phyloP scores from a whole-genome alignment of 371 early-diverging fungal species.

The Globomyces sp. region DNA sequence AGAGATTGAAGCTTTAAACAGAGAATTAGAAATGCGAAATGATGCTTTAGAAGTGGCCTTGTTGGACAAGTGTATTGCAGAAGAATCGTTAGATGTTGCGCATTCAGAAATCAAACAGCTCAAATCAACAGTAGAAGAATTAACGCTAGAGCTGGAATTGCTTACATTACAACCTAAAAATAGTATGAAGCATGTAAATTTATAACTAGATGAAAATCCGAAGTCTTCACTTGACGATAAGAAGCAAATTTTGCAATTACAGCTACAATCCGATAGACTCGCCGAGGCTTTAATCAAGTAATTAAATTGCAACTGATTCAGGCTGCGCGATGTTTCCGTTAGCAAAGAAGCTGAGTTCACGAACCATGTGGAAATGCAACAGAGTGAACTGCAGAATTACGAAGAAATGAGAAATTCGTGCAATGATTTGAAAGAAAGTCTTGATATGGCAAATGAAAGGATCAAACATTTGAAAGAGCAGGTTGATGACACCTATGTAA shows the following conservation, averaged over 20 bases:
- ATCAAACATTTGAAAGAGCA: slow-evolving; percentile 6
- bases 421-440: background rate
- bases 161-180: no score
- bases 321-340: background rate
- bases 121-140: slow-evolving; percentile 4
- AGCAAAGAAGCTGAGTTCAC: slow-evolving; percentile 6
- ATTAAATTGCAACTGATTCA: no score
- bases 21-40: background rate
- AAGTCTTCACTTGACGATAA: background rate
- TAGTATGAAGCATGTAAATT: no score
- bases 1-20: background rate
- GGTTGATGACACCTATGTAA: background rate
- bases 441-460: background rate
- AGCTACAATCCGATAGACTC: background rate
- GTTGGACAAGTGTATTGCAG: slow-evolving; percentile 9
- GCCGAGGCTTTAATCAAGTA: background rate
- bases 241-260: background rate
- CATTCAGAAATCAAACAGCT: background rate
- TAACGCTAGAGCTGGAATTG: slow-evolving; percentile 6
- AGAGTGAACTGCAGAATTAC: background rate
- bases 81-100: background rate
- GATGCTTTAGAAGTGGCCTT: background rate
- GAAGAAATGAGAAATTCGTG: background rate
- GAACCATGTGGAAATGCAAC: background rate
- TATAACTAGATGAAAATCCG: no score